phyloP scores from a whole-genome alignment of 1,284 basidiomycete genomes.

The Mrakiaceae sp. region DNA sequence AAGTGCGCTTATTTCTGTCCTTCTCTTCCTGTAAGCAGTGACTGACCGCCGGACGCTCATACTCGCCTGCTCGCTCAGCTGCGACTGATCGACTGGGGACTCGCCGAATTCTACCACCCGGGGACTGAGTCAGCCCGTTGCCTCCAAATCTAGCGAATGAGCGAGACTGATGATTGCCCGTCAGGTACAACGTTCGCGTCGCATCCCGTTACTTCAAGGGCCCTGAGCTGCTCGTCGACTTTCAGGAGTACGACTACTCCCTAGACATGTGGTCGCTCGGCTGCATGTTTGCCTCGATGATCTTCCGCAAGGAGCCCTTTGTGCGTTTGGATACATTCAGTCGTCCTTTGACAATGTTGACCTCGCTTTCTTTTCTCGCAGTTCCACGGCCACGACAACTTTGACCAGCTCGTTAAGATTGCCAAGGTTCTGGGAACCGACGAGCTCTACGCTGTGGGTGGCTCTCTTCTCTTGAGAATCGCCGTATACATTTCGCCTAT shows the following conservation, averaged over 20 bases:
- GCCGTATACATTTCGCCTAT: no score
- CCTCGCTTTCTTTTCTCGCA: neutral
- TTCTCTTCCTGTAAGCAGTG: no score
- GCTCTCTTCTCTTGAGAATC: no score
- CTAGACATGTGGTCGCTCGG: constrained; percentile 98
- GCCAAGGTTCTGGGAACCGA: constrained; percentile 95
- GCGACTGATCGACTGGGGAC: constrained; percentile 95
- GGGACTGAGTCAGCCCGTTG: neutral
- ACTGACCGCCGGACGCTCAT: constrained; percentile 4
- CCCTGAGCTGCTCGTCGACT: constrained; percentile 92
- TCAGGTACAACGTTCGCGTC: constrained; percentile 92
- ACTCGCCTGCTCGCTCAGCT: constrained; percentile 41
- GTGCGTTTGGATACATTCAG: neutral
- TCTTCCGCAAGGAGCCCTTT: constrained; percentile 93
- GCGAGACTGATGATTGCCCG: neutral
- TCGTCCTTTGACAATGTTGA: neutral
- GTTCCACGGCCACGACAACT: constrained; percentile 96
- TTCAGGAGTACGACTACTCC: constrained; percentile 95
- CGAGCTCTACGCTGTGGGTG: constrained; percentile 56
- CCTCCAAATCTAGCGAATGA: neutral
- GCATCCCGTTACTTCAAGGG: constrained; percentile 98
- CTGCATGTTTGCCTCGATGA: constrained; percentile 80
- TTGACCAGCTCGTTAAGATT: constrained; percentile 97
- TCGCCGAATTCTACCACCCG: constrained; percentile 97
- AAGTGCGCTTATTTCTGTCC: constrained; percentile 42